These are phyloP conservation scores for Teunomyces aglyptinius DNA, from an alignment of 805 yeast genomes.

Conservation along the genomic window DNA sequence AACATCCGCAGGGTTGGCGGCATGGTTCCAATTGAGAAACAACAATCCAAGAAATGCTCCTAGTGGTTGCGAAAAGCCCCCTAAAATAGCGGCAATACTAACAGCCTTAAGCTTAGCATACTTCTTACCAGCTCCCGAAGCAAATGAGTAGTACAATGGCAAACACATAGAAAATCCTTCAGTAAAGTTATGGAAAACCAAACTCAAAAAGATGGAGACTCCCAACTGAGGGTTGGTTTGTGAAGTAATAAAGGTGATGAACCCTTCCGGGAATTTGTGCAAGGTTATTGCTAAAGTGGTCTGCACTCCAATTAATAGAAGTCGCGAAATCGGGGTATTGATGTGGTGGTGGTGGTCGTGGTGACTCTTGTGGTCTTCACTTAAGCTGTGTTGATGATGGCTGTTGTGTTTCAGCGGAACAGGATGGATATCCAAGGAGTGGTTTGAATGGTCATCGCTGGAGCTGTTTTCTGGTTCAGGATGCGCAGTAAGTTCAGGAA, in stretches of 20 bases:
- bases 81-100: constrained; percentile 62
- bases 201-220: constrained; percentile 74
- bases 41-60: constrained; percentile 77
- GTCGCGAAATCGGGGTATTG: constrained; percentile 69
- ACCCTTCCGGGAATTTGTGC: constrained; percentile 95
- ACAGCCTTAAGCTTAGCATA: constrained; percentile 55
- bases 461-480: neutral
- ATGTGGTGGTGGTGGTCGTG: constrained; percentile 76
- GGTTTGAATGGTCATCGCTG: neutral
- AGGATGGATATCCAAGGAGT: neutral
- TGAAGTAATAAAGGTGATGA: constrained; percentile 79
- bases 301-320: constrained; percentile 87
- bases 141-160: constrained; percentile 78
- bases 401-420: neutral
- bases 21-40: constrained; percentile 39
- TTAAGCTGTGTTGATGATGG: constrained; percentile 5
- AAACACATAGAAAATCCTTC: constrained; percentile 95
- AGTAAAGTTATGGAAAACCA: constrained; percentile 85
- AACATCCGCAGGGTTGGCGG: constrained; percentile 22
- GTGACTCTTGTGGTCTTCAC: constrained; percentile 25
- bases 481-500: constrained; percentile 27
- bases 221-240: constrained; percentile 66
- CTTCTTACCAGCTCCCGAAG: constrained; percentile 42
- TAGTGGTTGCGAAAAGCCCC: constrained; percentile 83
- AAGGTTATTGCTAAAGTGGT: constrained; percentile 83